Conservation (phyloP, 2,329 filamentous ascomycete genomes). For the Colletotrichum liriopes region DNA sequence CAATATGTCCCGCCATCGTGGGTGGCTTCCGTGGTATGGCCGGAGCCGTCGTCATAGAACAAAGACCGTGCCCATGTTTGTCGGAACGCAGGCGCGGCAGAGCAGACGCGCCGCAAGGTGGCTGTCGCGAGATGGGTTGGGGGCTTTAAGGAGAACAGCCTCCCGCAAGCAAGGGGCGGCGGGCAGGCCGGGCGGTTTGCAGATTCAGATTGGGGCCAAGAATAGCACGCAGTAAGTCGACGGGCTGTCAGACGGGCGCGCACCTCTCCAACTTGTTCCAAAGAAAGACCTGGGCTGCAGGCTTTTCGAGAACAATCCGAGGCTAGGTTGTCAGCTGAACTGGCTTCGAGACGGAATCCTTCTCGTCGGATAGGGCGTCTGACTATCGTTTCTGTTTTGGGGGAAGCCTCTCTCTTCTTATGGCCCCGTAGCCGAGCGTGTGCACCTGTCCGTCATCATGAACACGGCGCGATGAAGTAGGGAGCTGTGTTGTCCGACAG, state of each 20-base stretch:
- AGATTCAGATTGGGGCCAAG: constrained; percentile 6
- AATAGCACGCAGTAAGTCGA: constrained; percentile 4
- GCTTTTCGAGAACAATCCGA: constrained; percentile 15
- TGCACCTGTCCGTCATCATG: background rate
- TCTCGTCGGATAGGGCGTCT: background rate
- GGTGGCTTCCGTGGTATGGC: constrained; percentile 23
- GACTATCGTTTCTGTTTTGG: background rate
- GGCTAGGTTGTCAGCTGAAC: background rate
- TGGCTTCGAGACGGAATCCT: constrained; percentile 3
- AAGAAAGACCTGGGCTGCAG: constrained; percentile 7
- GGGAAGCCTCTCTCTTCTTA: background rate
- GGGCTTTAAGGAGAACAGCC: constrained; percentile 15
- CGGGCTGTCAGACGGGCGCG: constrained; percentile 6
- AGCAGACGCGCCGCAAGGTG: constrained; percentile 24
- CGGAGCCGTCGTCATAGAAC: constrained; percentile 29
- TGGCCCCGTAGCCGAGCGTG: background rate
- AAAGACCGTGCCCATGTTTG: constrained; percentile 33
- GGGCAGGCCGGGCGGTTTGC: constrained; percentile 7
- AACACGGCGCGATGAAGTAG: constrained; percentile 10
- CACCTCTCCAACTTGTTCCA: background rate
- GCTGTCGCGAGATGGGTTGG: constrained; percentile 5
- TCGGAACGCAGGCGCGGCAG: constrained; percentile 11
- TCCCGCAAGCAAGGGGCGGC: constrained; percentile 17
- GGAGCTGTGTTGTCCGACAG: background rate
- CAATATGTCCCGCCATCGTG: background rate